A percentile compares a stretch with the other conserved stretches of the same genome.
Conservation (phyloP, 1,139 yeast genomes). For the Hemisphaericaspora xylofermentans region DNA sequence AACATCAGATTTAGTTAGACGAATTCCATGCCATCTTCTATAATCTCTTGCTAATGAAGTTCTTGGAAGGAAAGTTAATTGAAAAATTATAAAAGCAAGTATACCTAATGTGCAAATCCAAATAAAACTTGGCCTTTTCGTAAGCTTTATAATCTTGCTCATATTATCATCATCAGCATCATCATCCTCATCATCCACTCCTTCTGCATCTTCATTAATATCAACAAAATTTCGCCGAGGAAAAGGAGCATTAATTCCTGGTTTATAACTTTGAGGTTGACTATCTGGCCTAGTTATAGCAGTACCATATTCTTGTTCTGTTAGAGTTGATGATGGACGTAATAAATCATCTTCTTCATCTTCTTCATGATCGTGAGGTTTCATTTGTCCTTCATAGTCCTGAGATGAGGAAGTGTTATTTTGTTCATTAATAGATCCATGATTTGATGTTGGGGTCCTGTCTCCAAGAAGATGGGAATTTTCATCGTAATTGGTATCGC, state of each 20-base stretch:
- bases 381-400: constrained; percentile 1
- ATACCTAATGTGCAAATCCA: constrained; percentile 56
- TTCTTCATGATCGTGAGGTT: constrained; percentile 5
- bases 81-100: constrained; percentile 53
- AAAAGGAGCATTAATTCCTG: not conserved
- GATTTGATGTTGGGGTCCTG: constrained; percentile 1
- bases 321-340: not conserved
- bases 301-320: not conserved
- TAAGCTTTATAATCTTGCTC: constrained; percentile 20
- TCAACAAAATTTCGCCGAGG: not conserved
- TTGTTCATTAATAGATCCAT: constrained; percentile 3
- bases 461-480: not conserved
- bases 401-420: constrained; percentile 1
- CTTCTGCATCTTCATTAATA: no score
- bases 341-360: not conserved
- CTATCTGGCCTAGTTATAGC: not conserved
- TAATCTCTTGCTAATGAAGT: constrained; percentile 85
- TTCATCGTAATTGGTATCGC: not conserved
- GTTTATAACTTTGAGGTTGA: not conserved
- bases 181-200: constrained; percentile 4
- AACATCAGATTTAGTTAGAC: constrained; percentile 61
- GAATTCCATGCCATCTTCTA: constrained; percentile 68
- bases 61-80: constrained; percentile 78
- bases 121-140: constrained; percentile 43
- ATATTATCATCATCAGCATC: constrained; percentile 13